Percentiles rank a stretch among this genome's conserved stretches.
Evolutionary conservation across 176 grass and related monocot species (phyloP).

Genomic region (Puccinellia tenuiflora): DNA sequence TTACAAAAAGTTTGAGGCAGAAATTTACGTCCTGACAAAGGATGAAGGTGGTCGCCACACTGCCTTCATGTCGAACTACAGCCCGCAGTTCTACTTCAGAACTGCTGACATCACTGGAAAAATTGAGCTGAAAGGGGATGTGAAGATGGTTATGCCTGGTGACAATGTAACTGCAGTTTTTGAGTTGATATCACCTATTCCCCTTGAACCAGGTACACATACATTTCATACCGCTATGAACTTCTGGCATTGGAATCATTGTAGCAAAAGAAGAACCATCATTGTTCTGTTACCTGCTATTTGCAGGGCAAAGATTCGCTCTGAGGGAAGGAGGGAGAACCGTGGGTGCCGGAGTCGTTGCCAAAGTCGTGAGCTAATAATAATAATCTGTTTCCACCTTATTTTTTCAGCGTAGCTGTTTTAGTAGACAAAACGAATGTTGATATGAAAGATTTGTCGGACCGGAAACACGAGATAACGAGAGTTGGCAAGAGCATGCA

Average conservation of each 20-base stretch:
- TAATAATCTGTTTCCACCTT: constrained; percentile 34
- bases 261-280: background rate
- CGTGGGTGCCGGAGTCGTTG: constrained; percentile 87
- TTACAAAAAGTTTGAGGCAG: constrained; percentile 82
- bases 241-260: background rate
- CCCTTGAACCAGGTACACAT: constrained; percentile 74
- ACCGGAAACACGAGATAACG: constrained; percentile 14
- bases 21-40: constrained; percentile 85
- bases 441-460: constrained; percentile 39
- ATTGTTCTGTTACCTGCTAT: background rate
- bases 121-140: constrained; percentile 47
- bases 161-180: constrained; percentile 85
- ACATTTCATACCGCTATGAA: background rate
- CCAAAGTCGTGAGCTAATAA: constrained; percentile 77
- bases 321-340: constrained; percentile 89
- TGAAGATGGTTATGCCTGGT: constrained; percentile 94
- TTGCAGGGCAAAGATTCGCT: constrained; percentile 94
- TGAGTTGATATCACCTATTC: constrained; percentile 76
- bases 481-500: constrained; percentile 2
- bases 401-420: constrained; percentile 20
- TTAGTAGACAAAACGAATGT: constrained; percentile 35
- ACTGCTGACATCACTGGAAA: constrained; percentile 94
- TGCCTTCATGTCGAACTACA: constrained; percentile 79
- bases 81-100: constrained; percentile 91
- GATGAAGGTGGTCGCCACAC: constrained; percentile 97